Conservation (phyloP, 345 rosid genomes). For the Nasturtium officinale region DNA sequence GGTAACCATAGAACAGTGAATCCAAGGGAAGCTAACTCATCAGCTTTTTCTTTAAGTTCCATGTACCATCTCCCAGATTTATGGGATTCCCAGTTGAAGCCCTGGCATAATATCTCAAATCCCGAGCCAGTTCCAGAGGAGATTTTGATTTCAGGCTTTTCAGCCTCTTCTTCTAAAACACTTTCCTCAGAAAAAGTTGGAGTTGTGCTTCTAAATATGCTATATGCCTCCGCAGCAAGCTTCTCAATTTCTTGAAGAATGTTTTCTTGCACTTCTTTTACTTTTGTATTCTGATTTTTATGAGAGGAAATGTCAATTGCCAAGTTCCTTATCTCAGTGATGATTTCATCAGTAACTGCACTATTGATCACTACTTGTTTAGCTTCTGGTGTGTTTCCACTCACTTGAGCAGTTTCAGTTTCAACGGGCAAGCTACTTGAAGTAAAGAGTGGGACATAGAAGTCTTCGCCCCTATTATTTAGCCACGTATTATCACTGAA, state of each 20-base stretch:
- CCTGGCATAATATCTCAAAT: slow-evolving; percentile 87
- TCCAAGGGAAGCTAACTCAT: slow-evolving; percentile 74
- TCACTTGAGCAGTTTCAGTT: slow-evolving; percentile 42
- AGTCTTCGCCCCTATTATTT: slow-evolving; percentile 69
- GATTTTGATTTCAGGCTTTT: slow-evolving; percentile 53
- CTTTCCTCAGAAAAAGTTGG: slow-evolving; percentile 65
- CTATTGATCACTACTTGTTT: slow-evolving; percentile 49
- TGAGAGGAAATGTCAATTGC: slow-evolving; percentile 67
- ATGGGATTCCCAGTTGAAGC: slow-evolving; percentile 97
- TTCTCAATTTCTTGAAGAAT: slow-evolving; percentile 95
- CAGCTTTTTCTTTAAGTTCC: slow-evolving; percentile 76
- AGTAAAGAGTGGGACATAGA: slow-evolving; percentile 66
- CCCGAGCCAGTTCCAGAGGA: slow-evolving; percentile 84
- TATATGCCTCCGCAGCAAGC: slow-evolving; percentile 97
- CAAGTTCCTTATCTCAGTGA: slow-evolving; percentile 78
- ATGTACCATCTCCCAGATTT: slow-evolving; percentile 84
- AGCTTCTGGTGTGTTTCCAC: slow-evolving; percentile 45
- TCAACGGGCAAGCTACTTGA: slow-evolving; percentile 48
- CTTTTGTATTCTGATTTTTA: slow-evolving; percentile 55
- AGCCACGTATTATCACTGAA: slow-evolving; percentile 70
- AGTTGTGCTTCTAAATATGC: slow-evolving; percentile 77
- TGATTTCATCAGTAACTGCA: slow-evolving; percentile 62
- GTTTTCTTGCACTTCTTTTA: slow-evolving; percentile 75
- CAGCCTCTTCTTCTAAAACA: slow-evolving; percentile 47
- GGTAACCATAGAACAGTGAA: slow-evolving; percentile 93